Evolutionary conservation across 495 filamentous ascomycete genomes (phyloP).

Genomic region (Podospora fimiseda): DNA sequence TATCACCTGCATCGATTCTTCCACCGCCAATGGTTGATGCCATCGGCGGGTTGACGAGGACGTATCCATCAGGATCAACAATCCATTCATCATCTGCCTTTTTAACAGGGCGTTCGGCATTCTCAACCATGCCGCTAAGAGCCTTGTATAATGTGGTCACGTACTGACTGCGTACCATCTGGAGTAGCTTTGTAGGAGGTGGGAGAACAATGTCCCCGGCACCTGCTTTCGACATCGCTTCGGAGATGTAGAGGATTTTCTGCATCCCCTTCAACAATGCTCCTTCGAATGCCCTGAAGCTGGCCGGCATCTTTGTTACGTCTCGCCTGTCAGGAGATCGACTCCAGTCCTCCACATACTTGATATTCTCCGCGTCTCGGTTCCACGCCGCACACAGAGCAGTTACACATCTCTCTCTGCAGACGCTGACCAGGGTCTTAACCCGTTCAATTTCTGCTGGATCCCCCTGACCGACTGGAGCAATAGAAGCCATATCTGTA

Average conservation of each 20-base stretch:
- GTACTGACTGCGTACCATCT: conserved; percentile 80
- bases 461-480: conserved; percentile 54
- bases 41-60: conserved; percentile 15
- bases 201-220: conserved; percentile 70
- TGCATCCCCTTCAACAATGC: conserved; percentile 77
- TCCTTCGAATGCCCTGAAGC: conserved; percentile 74
- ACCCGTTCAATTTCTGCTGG: conserved; percentile 56
- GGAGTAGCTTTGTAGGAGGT: conserved; percentile 74
- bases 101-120: conserved; percentile 67
- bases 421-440: conserved; percentile 62
- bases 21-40: conserved; percentile 37
- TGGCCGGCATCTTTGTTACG: conserved; percentile 80
- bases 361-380: conserved; percentile 80
- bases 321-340: conserved; percentile 69
- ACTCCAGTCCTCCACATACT: conserved; percentile 87
- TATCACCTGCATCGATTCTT: conserved; percentile 59
- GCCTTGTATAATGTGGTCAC: conserved; percentile 88
- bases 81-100: conserved; percentile 54
- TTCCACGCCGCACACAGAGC: conserved; percentile 83
- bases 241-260: conserved; percentile 86
- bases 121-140: conserved; percentile 90
- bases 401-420: conserved; percentile 74
- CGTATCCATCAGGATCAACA: conserved; percentile 41
- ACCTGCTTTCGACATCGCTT: conserved; percentile 63
- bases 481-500: conserved; percentile 73